Percentiles rank a stretch among this genome's conserved stretches.
These are phyloP conservation scores for Hirschfeldia incana DNA, from an alignment of 345 rosid genomes.

Conservation along the genomic window DNA sequence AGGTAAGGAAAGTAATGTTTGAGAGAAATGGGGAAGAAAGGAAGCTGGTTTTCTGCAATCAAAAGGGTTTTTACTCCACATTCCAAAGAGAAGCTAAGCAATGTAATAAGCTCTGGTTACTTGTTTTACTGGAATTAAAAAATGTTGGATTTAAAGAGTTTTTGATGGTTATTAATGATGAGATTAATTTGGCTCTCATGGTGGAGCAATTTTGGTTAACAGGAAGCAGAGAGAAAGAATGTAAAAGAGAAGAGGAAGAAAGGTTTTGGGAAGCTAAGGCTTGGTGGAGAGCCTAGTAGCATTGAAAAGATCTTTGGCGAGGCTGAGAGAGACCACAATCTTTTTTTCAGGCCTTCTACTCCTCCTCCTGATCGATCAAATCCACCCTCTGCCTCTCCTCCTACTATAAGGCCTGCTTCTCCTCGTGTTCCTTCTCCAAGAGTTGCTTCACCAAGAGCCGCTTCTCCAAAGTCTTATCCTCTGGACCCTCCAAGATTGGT, in stretches of 20 bases:
- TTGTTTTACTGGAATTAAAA: no score
- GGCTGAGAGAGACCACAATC: constrained; percentile 82
- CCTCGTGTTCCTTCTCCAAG: constrained; percentile 27
- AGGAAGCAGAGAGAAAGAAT: constrained; percentile 63
- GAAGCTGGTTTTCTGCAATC: constrained; percentile 92
- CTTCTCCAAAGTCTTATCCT: constrained; percentile 48
- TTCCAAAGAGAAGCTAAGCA: constrained; percentile 74
- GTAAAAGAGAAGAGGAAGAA: constrained; percentile 78
- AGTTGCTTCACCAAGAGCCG: constrained; percentile 40
- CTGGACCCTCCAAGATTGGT: constrained; percentile 15
- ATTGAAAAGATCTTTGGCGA: constrained; percentile 91
- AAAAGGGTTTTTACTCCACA: constrained; percentile 75
- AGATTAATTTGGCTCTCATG: constrained; percentile 18
- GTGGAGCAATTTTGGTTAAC: constrained; percentile 20
- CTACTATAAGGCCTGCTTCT: constrained; percentile 40
- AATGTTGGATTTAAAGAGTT: not conserved
- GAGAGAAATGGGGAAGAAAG: constrained; percentile 83
- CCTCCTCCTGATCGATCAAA: constrained; percentile 31
- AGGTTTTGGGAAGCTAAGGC: constrained; percentile 48
- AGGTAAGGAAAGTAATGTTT: constrained; percentile 57
- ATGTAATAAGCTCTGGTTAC: constrained; percentile 48
- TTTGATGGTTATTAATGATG: constrained; percentile 12
- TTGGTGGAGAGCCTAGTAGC: constrained; percentile 68
- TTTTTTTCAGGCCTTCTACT: constrained; percentile 72
- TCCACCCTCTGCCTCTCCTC: constrained; percentile 20